Evolutionary conservation across 805 yeast genomes (phyloP).

Genomic region (Pichia phayaonensis): DNA sequence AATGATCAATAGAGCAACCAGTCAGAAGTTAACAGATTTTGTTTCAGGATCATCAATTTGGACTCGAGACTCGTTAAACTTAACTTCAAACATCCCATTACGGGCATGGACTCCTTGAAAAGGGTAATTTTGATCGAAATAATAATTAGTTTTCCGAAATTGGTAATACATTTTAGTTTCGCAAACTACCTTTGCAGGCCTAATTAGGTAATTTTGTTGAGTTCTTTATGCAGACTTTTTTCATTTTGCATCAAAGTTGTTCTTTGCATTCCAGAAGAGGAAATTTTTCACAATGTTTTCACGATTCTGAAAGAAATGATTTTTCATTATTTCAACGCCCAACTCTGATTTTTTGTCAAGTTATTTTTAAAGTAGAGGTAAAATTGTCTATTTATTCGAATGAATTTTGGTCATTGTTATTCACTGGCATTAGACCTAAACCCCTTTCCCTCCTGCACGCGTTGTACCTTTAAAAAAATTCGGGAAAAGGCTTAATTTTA

Average conservation of each 20-base stretch:
- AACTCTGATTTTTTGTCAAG: no score
- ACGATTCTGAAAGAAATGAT: neutral
- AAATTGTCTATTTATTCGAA: no score
- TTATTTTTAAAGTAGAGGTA: no score
- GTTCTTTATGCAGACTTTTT: neutral
- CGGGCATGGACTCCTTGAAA: neutral
- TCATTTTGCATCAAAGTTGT: neutral
- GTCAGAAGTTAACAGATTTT: neutral
- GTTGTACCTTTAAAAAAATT: no score
- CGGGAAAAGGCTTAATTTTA: no score
- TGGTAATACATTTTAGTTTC: neutral
- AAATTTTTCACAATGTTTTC: neutral
- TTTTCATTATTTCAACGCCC: no score
- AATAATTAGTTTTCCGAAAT: neutral
- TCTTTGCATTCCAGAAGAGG: constrained; percentile 1
- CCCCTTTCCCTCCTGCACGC: no score
- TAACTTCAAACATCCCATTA: neutral
- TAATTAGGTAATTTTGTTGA: neutral
- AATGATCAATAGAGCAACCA: neutral
- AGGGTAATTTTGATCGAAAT: neutral
- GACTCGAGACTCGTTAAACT: neutral
- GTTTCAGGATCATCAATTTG: neutral
- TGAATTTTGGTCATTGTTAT: no score
- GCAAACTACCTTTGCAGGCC: neutral
- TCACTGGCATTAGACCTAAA: no score